Evolutionary conservation across 352 stramenopile genomes (phyloP).

Genomic region (Globisporangium nagaii): DNA sequence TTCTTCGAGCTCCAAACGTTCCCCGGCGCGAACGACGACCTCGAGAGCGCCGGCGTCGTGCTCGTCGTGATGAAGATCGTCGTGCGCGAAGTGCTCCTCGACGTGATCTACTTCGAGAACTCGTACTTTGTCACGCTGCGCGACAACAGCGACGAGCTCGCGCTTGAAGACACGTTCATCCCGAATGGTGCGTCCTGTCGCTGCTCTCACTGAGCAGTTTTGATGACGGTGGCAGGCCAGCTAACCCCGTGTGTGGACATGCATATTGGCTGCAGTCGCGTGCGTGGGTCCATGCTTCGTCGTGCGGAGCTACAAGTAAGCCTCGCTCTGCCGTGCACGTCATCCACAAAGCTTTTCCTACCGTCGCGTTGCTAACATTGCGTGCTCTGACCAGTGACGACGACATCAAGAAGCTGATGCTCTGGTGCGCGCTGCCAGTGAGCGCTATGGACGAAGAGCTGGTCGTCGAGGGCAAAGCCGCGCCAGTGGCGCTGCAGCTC

Average conservation of each 20-base stretch:
- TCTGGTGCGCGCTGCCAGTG: slow-evolving; percentile 50
- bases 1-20: slow-evolving; percentile 70
- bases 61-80: slow-evolving; percentile 69
- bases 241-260: neutral
- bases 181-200: slow-evolving; percentile 37
- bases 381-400: slow-evolving; percentile 37
- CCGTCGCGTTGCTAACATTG: neutral
- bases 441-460: neutral
- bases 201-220: no score
- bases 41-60: slow-evolving; percentile 29
- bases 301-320: slow-evolving; percentile 48
- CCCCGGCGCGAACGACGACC: slow-evolving; percentile 29
- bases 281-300: slow-evolving; percentile 47
- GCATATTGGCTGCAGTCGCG: slow-evolving; percentile 22
- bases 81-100: slow-evolving; percentile 52
- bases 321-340: no score
- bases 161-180: slow-evolving; percentile 58
- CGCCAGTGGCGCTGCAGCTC: neutral
- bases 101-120: slow-evolving; percentile 52
- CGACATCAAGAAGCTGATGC: slow-evolving; percentile 52
- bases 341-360: neutral
- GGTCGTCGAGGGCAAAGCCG: neutral
- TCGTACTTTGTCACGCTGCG: slow-evolving; percentile 57
- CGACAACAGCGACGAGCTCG: slow-evolving; percentile 46
- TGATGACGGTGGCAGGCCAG: neutral